Evolutionary conservation across 768 basidiomycete genomes (phyloP).

Genomic region (Serendipita sp.): DNA sequence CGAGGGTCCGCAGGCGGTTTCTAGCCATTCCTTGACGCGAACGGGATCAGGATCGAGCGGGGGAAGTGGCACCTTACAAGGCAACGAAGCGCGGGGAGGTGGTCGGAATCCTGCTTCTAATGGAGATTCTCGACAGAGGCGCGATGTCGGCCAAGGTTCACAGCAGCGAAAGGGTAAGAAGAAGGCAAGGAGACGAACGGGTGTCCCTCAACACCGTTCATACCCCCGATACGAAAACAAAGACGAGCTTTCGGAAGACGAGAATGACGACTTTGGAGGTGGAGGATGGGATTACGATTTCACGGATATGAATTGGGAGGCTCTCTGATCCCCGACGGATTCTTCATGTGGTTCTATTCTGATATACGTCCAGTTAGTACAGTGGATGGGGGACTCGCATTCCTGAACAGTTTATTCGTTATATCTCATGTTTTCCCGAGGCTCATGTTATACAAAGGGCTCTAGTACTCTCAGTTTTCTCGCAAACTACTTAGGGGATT

Average conservation of each 20-base stretch:
- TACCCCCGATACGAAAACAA: neutral
- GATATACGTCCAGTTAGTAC: neutral
- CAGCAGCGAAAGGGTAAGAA: too few species aligned
- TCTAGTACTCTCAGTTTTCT: neutral
- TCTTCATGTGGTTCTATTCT: too few species aligned
- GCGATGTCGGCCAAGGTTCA: neutral
- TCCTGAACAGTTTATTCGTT: neutral
- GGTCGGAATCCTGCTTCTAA: too few species aligned
- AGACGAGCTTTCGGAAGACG: conserved; percentile 2
- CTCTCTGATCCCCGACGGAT: neutral
- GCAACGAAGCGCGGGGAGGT: too few species aligned
- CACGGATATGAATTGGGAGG: neutral
- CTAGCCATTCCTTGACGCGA: too few species aligned
- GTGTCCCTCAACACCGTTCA: too few species aligned
- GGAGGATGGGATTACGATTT: neutral
- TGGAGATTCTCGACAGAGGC: neutral
- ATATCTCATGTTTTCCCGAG: neutral
- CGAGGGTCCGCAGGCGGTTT: too few species aligned
- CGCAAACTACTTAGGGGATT: neutral
- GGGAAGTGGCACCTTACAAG: too few species aligned
- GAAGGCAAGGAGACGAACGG: too few species aligned
- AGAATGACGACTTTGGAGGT: conserved; percentile 1
- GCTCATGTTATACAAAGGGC: neutral
- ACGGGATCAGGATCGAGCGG: too few species aligned
- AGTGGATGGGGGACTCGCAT: neutral